phyloP scores from a whole-genome alignment of 1,284 basidiomycete species.

The Sparassis latifolia region DNA sequence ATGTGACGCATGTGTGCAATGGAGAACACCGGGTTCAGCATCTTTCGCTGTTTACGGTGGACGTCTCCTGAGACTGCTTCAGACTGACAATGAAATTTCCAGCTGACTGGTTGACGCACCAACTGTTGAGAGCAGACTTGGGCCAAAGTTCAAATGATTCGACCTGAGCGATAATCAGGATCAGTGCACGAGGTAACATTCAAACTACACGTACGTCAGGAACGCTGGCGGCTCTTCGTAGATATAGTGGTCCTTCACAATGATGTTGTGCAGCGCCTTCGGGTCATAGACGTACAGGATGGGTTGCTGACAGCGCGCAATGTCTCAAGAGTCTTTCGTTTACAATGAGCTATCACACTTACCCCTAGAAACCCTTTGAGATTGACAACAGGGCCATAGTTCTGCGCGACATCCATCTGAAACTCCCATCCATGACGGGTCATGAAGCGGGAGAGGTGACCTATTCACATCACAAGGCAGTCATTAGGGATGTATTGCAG shows the following conservation, averaged over 20 bases:
- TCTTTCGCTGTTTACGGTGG: constrained; percentile 21
- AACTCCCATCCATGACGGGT: constrained; percentile 11
- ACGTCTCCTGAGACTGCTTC: constrained; percentile 15
- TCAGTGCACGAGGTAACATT: not conserved
- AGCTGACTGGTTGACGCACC: constrained; percentile 4
- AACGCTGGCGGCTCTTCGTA: constrained; percentile 18
- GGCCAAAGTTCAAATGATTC: constrained; percentile 9
- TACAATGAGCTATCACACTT: not conserved
- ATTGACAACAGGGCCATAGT: constrained; percentile 16
- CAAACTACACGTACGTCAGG: not conserved
- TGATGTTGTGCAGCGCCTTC: constrained; percentile 21
- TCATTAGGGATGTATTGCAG: too few species aligned
- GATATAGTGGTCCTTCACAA: constrained; percentile 26
- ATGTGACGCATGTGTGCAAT: constrained; percentile 19
- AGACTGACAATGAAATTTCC: not conserved
- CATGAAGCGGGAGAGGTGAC: not conserved
- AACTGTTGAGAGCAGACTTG: constrained; percentile 13
- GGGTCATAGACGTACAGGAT: constrained; percentile 21
- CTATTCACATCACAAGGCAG: not conserved
- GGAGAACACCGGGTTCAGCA: constrained; percentile 24
- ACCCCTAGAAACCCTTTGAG: constrained; percentile 15
- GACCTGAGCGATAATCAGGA: constrained; percentile 1
- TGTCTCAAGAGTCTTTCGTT: not conserved
- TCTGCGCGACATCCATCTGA: constrained; percentile 10
- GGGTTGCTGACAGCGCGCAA: constrained; percentile 1